A percentile compares a stretch with the other conserved stretches of the same genome.
These are phyloP conservation scores for Talaromyces funiculosus DNA, from an alignment of 2,329 filamentous ascomycete species.

Conservation along the genomic window DNA sequence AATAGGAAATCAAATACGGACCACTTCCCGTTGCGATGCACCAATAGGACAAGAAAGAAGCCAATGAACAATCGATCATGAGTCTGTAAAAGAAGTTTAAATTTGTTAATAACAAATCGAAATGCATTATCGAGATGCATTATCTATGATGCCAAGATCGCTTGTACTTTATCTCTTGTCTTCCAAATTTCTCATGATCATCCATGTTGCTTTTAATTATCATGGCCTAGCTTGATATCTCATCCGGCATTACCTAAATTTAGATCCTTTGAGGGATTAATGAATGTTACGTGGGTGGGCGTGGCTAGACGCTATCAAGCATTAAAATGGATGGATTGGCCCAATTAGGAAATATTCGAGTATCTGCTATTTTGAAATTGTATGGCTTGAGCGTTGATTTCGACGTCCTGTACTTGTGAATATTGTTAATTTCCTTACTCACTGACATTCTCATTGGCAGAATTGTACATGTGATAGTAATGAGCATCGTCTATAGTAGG, in stretches of 20 bases:
- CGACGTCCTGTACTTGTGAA: not conserved
- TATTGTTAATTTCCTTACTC: not conserved
- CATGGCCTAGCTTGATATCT: no score
- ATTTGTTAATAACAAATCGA: not conserved
- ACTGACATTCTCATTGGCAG: not conserved
- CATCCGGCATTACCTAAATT: no score
- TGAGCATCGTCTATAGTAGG: not conserved
- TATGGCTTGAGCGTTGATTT: not conserved
- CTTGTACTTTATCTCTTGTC: not conserved
- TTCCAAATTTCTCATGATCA: not conserved
- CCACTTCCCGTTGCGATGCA: not conserved
- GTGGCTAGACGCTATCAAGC: not conserved
- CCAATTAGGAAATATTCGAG: not conserved
- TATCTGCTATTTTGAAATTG: not conserved
- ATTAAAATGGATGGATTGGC: not conserved
- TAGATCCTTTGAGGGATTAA: no score
- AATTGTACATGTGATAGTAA: not conserved
- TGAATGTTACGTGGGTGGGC: no score
- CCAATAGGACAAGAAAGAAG: not conserved
- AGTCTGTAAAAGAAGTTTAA: no score
- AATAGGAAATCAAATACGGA: not conserved
- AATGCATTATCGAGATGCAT: not conserved
- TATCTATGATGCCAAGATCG: not conserved
- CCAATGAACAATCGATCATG: not conserved
- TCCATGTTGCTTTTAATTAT: no score